phyloP scores from a whole-genome alignment of 306 rosid genomes.

The Astragalus glycyphyllos region DNA sequence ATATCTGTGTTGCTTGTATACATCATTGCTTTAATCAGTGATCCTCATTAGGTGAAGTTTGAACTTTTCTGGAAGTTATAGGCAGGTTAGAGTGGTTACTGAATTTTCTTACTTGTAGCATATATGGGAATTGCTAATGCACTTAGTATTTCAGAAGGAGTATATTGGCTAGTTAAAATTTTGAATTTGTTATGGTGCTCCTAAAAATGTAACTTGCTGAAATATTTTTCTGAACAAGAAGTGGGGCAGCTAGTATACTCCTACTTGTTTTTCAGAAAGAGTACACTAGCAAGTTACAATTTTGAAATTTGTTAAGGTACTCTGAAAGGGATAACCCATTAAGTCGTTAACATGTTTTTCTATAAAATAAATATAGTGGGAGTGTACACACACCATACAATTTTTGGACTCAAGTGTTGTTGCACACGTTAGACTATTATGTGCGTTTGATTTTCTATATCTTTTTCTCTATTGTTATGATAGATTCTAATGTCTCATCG shows the following conservation, averaged over 20 bases:
- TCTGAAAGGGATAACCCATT: not conserved
- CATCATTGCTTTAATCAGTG: not conserved
- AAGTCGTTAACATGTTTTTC: not conserved
- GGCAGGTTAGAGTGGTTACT: constrained; percentile 11
- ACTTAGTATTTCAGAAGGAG: not conserved
- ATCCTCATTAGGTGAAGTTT: constrained; percentile 8
- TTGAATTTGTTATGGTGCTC: not conserved
- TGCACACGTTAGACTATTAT: constrained; percentile 8
- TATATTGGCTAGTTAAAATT: not conserved
- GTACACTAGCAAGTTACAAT: not conserved
- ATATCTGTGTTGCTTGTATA: not conserved
- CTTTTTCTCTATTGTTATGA: constrained; percentile 5
- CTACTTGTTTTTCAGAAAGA: not conserved
- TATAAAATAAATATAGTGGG: not conserved
- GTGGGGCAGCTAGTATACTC: not conserved
- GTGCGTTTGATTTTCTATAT: constrained; percentile 23
- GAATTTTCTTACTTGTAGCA: not conserved
- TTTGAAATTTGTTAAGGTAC: not conserved
- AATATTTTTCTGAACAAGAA: not conserved
- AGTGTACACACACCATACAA: not conserved
- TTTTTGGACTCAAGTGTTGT: constrained; percentile 8
- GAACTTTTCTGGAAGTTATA: not conserved
- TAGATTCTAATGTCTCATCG: constrained; percentile 55
- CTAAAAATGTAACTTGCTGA: not conserved
- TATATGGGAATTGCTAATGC: not conserved